Evolutionary conservation across 352 stramenopile species (phyloP), one percentile per base, ranked within the genome.

Genomic region (Plasmopara halstedii): DNA sequence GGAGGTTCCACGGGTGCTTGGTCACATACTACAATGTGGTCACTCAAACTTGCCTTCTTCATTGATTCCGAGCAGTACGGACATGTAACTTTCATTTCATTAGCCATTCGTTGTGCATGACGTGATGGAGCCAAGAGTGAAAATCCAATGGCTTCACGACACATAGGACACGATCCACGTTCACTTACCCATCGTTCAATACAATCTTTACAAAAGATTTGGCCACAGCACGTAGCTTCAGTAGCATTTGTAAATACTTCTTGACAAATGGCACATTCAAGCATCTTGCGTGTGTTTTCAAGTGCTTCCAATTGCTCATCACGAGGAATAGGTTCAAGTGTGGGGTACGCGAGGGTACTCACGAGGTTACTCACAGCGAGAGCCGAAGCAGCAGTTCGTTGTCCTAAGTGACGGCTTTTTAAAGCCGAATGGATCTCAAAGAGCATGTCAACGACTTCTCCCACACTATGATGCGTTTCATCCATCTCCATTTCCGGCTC

Each of bases 101-200:
- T 91, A 6, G 80, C 80, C 77, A 91, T 91, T 35, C 80, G 64
- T 64, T 89, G 80, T 5, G 75, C 73, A 50, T 88, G 77, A 17
- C 80, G 69, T 2, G 74, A 85, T 0, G 70, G 51, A 32, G 73
- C 71, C 2, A 91, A 60, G 23, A 86, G 57, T 18, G 70, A 73
- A 46, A 85, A 88, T 26, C 67, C 59, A 42, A 91, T 86, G 34
- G 64, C 60, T 45, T 91, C 73, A 39, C 80, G 60, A 53, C 80
- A 91, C 80, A 91, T 88, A 9, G 80, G 80, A 51, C 80, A 91
- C 25, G 77, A 88, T 2, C 77, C 73, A 21, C 80, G 60, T 44
- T 88, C 77, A 46, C 72, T 88, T 13, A 91, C 80, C 80, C 80
- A 91, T 1, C 80, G 73, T 53, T 91, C 80, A 39, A 91, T 91